Evolutionary conservation across 495 filamentous ascomycete species (phyloP), one percentile per base, ranked within the genome.

Genomic region (Trichoderma erinaceum): DNA sequence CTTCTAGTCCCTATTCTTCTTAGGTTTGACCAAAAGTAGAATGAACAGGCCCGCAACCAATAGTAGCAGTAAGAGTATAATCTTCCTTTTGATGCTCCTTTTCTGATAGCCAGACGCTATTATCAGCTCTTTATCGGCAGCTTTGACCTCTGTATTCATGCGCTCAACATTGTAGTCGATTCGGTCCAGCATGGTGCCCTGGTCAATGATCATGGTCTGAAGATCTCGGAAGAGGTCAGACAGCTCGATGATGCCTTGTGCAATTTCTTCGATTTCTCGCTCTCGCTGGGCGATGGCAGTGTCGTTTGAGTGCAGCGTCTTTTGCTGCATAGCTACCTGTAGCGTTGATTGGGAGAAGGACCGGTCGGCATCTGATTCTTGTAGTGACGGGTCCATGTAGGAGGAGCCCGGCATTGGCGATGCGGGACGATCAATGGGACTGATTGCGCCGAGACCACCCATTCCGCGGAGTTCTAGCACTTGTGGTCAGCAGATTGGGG

Each of bases 121-220:
- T 70, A 85, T 91, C 66, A 99, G 83, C 78, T 99, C 95, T 76
- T 93, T 94, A 69, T 95, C 92, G 11, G 95, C 95, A 23, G 83
- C 88, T 75, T 97, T 96, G 41, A 98, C 92, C 73, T 97, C 90
- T 29, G 85, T 86, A 15, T 85, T 87, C 92, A 97, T 97, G 68
- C 85, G 83, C 79, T 99, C 95, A 44, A 99, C 90, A 75, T 99
- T 99, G 79, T 97, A 99, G 75, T 99, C 95, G 73, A 99, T 97
- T 44, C 95, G 86, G 78, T 99, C 95, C 27, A 99, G 86, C 90
- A 99, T 92, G 35, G 92, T 97, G 15, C 95, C 95, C 78, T 99
- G 95, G 76, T 99, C 95, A 69, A 99, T 99, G 67, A 99, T 89
- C 93, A 99, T 97, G 25, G 83, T 87, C 74, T 99, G 96, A 23